A percentile compares a stretch with the other conserved stretches of the same genome.
phyloP scores from a whole-genome alignment of 441 rosid genomes.

The Jatropha podagrica region DNA sequence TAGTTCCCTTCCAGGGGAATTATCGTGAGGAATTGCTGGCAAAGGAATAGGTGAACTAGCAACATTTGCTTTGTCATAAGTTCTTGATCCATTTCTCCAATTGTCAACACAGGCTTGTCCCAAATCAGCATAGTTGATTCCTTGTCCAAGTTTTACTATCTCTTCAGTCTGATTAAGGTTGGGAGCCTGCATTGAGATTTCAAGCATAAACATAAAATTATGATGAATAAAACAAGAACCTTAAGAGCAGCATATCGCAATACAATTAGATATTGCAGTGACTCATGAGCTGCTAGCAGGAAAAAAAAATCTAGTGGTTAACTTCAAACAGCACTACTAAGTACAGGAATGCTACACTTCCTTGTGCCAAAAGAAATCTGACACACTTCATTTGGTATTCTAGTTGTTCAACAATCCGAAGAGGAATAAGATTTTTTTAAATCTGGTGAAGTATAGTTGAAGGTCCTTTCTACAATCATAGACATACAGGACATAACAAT shows the following conservation, averaged over 20 bases:
- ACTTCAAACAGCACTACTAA: not conserved
- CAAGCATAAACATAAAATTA: slow-evolving; percentile 10
- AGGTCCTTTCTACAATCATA: not conserved
- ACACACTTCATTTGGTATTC: not conserved
- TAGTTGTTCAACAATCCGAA: not conserved
- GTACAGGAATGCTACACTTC: not conserved
- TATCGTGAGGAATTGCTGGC: slow-evolving; percentile 40
- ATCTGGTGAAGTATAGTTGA: not conserved
- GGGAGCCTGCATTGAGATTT: slow-evolving; percentile 29
- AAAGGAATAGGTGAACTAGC: slow-evolving; percentile 65
- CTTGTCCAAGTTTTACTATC: slow-evolving; percentile 32
- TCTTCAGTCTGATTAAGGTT: slow-evolving; percentile 27
- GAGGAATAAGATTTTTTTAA: not conserved
- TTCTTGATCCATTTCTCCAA: slow-evolving; percentile 36
- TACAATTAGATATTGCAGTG: not conserved
- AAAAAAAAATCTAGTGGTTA: not conserved
- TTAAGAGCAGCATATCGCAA: slow-evolving; percentile 2
- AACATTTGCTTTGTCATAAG: slow-evolving; percentile 25
- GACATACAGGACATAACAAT: not conserved
- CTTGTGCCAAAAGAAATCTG: not conserved
- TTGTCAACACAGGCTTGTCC: slow-evolving; percentile 31
- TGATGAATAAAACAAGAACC: not conserved
- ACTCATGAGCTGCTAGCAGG: not conserved
- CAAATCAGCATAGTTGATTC: slow-evolving; percentile 19
- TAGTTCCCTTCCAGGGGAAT: slow-evolving; percentile 54